Evolutionary conservation across 768 basidiomycete genomes (phyloP).

Genomic region (Pleurotus ostreatus): DNA sequence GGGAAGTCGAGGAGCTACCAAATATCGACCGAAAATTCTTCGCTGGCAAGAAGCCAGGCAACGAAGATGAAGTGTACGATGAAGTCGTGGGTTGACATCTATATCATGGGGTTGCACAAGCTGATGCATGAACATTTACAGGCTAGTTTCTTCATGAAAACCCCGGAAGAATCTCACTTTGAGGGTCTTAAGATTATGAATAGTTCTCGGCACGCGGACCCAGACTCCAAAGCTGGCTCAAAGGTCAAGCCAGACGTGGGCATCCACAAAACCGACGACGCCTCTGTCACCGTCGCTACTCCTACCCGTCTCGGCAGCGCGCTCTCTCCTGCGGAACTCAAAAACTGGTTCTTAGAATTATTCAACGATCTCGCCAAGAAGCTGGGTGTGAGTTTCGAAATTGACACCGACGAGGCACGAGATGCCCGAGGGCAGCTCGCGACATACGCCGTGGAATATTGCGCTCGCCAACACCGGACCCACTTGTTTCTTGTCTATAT

Average conservation of each 20-base stretch:
- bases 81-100: too few species aligned
- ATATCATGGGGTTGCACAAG: too few species aligned
- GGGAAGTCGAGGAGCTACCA: too few species aligned
- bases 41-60: too few species aligned
- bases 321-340: not conserved
- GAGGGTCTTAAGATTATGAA: not conserved
- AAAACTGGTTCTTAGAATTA: not conserved
- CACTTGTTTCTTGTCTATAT: constrained; percentile 26
- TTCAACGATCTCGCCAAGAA: not conserved
- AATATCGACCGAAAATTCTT: too few species aligned
- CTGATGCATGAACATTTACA: too few species aligned
- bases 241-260: not conserved
- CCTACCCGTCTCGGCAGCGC: not conserved
- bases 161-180: too few species aligned
- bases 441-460: constrained; percentile 18
- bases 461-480: constrained; percentile 24
- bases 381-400: not conserved
- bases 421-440: constrained; percentile 18
- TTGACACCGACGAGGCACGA: not conserved
- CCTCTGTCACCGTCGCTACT: not conserved
- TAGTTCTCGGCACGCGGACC: not conserved
- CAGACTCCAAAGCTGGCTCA: not conserved
- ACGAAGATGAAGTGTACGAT: too few species aligned
- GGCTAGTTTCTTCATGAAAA: too few species aligned
- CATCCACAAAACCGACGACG: not conserved